phyloP scores from a whole-genome alignment of 2,329 filamentous ascomycete genomes.

The Colletotrichum lupini region DNA sequence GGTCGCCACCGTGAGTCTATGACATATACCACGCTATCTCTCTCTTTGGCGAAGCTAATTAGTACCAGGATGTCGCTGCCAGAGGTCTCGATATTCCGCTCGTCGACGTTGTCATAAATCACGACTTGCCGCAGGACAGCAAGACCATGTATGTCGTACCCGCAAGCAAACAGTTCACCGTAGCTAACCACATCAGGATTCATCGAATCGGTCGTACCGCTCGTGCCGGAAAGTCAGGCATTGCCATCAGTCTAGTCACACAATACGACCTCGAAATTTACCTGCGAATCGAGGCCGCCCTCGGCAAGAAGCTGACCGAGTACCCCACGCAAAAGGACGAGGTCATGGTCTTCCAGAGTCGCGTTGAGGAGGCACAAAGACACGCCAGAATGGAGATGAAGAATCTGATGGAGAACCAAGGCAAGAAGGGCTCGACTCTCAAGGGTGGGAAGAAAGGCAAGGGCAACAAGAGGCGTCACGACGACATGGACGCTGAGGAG shows the following conservation, averaged over 20 bases:
- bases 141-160: slow-evolving; percentile 74
- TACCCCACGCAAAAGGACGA: slow-evolving; percentile 81
- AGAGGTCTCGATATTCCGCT: slow-evolving; percentile 92
- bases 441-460: slow-evolving; percentile 53
- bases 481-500: slow-evolving; percentile 82
- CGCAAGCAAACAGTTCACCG: not conserved
- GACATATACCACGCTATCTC: not conserved
- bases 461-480: slow-evolving; percentile 54
- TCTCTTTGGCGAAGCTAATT: not conserved
- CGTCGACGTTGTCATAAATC: slow-evolving; percentile 90
- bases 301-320: slow-evolving; percentile 80
- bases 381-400: slow-evolving; percentile 86
- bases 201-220: slow-evolving; percentile 91
- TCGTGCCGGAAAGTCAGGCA: slow-evolving; percentile 84
- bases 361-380: slow-evolving; percentile 86
- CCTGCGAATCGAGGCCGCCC: slow-evolving; percentile 82
- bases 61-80: slow-evolving; percentile 79
- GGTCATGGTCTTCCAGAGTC: slow-evolving; percentile 81
- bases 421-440: slow-evolving; percentile 61
- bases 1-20: slow-evolving; percentile 74
- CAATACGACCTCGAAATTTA: slow-evolving; percentile 90
- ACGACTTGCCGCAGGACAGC: slow-evolving; percentile 83
- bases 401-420: slow-evolving; percentile 76
- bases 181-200: slow-evolving; percentile 54
- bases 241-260: slow-evolving; percentile 83